Conservation (phyloP, 768 basidiomycete species). For the Russula olivacea region DNA sequence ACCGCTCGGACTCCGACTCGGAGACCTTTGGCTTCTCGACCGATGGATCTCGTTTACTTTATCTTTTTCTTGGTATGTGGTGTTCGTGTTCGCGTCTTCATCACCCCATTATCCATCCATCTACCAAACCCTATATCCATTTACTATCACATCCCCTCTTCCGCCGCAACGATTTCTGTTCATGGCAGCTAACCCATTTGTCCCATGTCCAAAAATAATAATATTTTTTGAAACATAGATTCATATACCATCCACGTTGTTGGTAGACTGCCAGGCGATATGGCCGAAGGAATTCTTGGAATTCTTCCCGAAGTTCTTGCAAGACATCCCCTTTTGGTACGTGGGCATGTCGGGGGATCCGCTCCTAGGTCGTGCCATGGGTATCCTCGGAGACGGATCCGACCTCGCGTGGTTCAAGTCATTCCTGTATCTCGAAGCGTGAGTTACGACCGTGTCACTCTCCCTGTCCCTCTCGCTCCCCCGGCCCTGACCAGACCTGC, state of each 20-base stretch:
- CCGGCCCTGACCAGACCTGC: neutral
- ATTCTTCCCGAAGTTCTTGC: conserved; percentile 45
- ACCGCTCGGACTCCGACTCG: neutral
- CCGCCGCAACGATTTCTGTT: neutral
- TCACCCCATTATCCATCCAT: neutral
- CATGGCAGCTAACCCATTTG: neutral
- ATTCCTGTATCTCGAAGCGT: conserved; percentile 61
- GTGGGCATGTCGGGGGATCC: conserved; percentile 60
- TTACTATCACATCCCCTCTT: neutral
- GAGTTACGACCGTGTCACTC: conserved; percentile 24
- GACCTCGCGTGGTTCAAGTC: conserved; percentile 56
- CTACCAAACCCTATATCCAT: no score
- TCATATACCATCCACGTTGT: conserved; percentile 62
- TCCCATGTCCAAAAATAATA: neutral
- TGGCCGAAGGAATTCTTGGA: conserved; percentile 46
- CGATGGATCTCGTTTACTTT: conserved; percentile 64
- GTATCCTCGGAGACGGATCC: conserved; percentile 33
- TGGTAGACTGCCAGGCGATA: conserved; percentile 66
- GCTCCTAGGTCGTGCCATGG: conserved; percentile 48
- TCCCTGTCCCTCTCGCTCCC: neutral
- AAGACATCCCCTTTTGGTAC: conserved; percentile 45
- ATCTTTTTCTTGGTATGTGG: conserved; percentile 55
- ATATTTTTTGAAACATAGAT: conserved; percentile 35
- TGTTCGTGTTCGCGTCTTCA: neutral
- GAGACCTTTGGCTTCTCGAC: conserved; percentile 49